Evolutionary conservation across 140 eudicot genomes (phyloP).

Genomic region (Senecio squalidus): DNA sequence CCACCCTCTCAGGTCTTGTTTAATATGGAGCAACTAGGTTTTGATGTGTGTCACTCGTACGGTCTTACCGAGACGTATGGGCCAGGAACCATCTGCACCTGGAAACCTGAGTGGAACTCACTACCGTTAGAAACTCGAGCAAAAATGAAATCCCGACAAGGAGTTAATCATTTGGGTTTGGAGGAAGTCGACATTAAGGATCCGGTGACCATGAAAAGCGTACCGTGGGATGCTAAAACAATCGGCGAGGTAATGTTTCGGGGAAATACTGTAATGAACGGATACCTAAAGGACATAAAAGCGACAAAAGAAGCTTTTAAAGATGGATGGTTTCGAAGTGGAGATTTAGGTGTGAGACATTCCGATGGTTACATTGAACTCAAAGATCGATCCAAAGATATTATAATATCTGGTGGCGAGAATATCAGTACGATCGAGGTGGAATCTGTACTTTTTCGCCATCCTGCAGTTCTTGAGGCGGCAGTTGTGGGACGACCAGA

Average conservation of each 20-base stretch:
- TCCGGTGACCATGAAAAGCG: slow-evolving; percentile 53
- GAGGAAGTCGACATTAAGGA: slow-evolving; percentile 52
- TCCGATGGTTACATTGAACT: slow-evolving; percentile 63
- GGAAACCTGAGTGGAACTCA: slow-evolving; percentile 66
- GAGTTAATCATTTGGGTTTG: slow-evolving; percentile 43
- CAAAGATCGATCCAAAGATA: slow-evolving; percentile 57
- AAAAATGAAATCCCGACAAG: slow-evolving; percentile 56
- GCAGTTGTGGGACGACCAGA: slow-evolving; percentile 67
- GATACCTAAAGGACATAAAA: slow-evolving; percentile 41
- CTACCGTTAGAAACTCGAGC: slow-evolving; percentile 37
- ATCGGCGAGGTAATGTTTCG: slow-evolving; percentile 66
- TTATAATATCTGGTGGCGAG: slow-evolving; percentile 68
- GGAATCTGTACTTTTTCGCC: slow-evolving; percentile 52
- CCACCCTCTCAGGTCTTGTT: slow-evolving; percentile 55
- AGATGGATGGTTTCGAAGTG: slow-evolving; percentile 61
- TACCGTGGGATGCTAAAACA: slow-evolving; percentile 44
- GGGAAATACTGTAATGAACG: slow-evolving; percentile 65
- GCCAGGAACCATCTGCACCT: slow-evolving; percentile 47
- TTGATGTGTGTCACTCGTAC: slow-evolving; percentile 37
- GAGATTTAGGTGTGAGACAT: slow-evolving; percentile 61
- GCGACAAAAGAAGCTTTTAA: slow-evolving; percentile 58
- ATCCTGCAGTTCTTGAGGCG: slow-evolving; percentile 61
- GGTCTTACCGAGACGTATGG: slow-evolving; percentile 64
- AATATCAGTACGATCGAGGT: slow-evolving; percentile 67
- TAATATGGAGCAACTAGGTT: slow-evolving; percentile 53